Evolutionary conservation across 2,329 filamentous ascomycete genomes (phyloP).

Genomic region (Penicillium sp.): DNA sequence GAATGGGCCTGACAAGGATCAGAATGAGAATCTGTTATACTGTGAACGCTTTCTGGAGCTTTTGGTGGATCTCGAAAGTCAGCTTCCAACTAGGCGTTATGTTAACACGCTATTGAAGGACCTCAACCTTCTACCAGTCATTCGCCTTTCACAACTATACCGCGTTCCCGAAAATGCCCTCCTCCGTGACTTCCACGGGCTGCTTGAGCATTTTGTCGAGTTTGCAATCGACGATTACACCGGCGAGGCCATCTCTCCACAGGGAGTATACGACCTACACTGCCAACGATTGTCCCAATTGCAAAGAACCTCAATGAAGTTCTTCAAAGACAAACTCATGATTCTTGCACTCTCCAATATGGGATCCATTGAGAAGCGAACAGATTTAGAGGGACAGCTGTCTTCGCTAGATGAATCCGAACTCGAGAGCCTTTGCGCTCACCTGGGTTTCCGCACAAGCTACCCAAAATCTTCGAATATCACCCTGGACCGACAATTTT

Average conservation of each 20-base stretch:
- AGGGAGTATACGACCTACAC: slow-evolving; percentile 75
- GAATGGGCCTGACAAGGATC: slow-evolving; percentile 50
- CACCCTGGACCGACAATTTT: slow-evolving; percentile 53
- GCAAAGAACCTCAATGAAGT: slow-evolving; percentile 71
- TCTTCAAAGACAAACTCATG: slow-evolving; percentile 87
- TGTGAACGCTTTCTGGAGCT: slow-evolving; percentile 94
- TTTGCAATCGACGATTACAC: slow-evolving; percentile 92
- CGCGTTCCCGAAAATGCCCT: slow-evolving; percentile 70
- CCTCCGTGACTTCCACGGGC: slow-evolving; percentile 71
- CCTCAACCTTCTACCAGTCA: slow-evolving; percentile 72
- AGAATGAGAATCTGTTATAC: slow-evolving; percentile 66
- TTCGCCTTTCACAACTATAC: slow-evolving; percentile 74
- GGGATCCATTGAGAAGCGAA: slow-evolving; percentile 74
- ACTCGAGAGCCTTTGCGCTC: slow-evolving; percentile 62
- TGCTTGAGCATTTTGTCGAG: slow-evolving; percentile 81
- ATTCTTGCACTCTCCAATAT: slow-evolving; percentile 91
- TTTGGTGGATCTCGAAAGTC: slow-evolving; percentile 83
- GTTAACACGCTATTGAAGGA: slow-evolving; percentile 85
- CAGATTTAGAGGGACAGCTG: slow-evolving; percentile 73
- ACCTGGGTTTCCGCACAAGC: slow-evolving; percentile 73
- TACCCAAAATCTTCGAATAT: slow-evolving; percentile 72
- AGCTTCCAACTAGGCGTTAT: slow-evolving; percentile 88
- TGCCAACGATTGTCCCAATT: slow-evolving; percentile 72
- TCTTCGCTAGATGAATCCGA: slow-evolving; percentile 70
- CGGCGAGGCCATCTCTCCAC: slow-evolving; percentile 67